phyloP scores from a whole-genome alignment of 1,284 basidiomycete species.

The Marasmius oreades region DNA sequence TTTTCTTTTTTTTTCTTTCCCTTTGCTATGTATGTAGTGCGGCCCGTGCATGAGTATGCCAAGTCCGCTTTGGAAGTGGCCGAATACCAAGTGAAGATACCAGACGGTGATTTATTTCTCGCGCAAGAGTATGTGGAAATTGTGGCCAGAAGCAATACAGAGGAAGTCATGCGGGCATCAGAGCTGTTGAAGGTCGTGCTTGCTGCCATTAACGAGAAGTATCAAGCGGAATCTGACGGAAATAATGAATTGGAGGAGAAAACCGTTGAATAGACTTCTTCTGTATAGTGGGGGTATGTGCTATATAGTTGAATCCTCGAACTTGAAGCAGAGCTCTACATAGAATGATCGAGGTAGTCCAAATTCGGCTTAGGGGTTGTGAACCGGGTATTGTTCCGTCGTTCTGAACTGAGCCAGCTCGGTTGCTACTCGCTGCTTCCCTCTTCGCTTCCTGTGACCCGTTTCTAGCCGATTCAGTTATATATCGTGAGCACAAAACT shows the following conservation, averaged over 20 bases:
- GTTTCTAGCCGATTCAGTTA: too few species aligned
- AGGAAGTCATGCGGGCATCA: slow-evolving; percentile 63
- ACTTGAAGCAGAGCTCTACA: too few species aligned
- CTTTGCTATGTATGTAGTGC: slow-evolving; percentile 37
- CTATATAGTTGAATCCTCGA: too few species aligned
- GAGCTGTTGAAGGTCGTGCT: slow-evolving; percentile 59
- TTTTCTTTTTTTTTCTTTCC: neutral
- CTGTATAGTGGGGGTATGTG: too few species aligned
- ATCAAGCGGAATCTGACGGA: neutral
- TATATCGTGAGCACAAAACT: too few species aligned
- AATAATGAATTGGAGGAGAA: neutral
- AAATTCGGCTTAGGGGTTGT: too few species aligned
- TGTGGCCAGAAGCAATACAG: slow-evolving; percentile 72
- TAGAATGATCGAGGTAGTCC: too few species aligned
- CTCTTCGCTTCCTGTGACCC: too few species aligned
- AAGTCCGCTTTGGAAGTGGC: slow-evolving; percentile 81
- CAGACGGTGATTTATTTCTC: slow-evolving; percentile 57
- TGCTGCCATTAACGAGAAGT: slow-evolving; percentile 24
- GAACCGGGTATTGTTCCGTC: too few species aligned
- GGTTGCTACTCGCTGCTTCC: too few species aligned
- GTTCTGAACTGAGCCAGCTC: too few species aligned
- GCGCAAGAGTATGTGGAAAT: slow-evolving; percentile 68
- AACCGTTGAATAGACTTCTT: neutral
- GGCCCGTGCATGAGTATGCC: slow-evolving; percentile 70
- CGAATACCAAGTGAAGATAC: slow-evolving; percentile 63